Percentiles rank a stretch among this genome's conserved stretches.
These are phyloP conservation scores for Bathelium albidoporum DNA, from an alignment of 495 filamentous ascomycete genomes.

Conservation along the genomic window DNA sequence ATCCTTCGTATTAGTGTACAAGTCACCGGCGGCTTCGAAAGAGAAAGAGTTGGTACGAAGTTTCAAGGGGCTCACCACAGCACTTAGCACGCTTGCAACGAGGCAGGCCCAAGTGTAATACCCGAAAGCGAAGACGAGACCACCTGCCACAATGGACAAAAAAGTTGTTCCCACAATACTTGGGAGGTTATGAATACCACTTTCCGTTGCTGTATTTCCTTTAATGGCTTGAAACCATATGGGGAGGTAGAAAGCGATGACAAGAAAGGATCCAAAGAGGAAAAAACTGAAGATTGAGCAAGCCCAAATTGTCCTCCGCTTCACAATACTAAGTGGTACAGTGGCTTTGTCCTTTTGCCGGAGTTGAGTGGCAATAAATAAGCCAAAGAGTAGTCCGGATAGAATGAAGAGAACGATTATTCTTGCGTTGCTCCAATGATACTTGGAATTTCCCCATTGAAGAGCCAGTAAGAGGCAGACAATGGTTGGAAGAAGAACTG, in stretches of 20 bases:
- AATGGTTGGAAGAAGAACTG: conserved; percentile 61
- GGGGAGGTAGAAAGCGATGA: conserved; percentile 47
- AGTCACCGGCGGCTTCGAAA: conserved; percentile 41
- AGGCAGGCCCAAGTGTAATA: conserved; percentile 61
- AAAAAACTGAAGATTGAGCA: conserved; percentile 23
- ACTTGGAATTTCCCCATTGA: conserved; percentile 72
- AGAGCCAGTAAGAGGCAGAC: conserved; percentile 67
- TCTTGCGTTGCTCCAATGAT: conserved; percentile 54
- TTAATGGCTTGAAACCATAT: conserved; percentile 90
- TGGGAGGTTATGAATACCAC: conserved; percentile 70
- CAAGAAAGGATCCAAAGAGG: conserved; percentile 38
- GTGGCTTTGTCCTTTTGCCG: conserved; percentile 64
- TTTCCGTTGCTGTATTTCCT: conserved; percentile 52
- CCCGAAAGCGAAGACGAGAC: conserved; percentile 49
- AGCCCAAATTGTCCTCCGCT: conserved; percentile 57
- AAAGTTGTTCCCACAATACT: conserved; percentile 54
- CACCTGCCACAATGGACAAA: conserved; percentile 53
- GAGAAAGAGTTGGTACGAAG: conserved; percentile 39
- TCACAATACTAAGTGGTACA: conserved; percentile 61
- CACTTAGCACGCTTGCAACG: conserved; percentile 42
- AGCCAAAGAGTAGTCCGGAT: conserved; percentile 52
- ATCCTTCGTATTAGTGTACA: conserved; percentile 19
- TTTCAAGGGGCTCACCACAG: background rate
- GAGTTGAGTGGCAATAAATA: conserved; percentile 56
- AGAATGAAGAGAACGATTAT: conserved; percentile 64